Conservation (phyloP, 2,329 filamentous ascomycete genomes). For the Calonectria ilicicola region DNA sequence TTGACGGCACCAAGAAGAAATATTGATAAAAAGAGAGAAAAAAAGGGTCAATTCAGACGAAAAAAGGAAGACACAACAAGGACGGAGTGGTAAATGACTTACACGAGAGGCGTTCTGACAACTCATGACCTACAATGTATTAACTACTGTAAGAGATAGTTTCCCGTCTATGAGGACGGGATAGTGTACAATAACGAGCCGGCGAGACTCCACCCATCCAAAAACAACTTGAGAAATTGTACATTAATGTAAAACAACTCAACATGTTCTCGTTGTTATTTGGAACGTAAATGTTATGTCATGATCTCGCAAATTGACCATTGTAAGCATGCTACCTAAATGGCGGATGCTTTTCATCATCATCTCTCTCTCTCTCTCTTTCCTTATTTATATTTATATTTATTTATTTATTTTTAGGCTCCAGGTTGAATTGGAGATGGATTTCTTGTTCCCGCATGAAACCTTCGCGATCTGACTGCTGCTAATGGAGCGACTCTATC, state of each 20-base stretch:
- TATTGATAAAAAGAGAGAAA: no score
- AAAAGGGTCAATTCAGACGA: neutral
- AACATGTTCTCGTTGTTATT: neutral
- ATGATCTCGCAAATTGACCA: no score
- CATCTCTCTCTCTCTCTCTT: no score
- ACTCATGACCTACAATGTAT: conserved; percentile 16
- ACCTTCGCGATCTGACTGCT: no score
- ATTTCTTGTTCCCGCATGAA: no score
- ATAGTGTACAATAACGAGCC: conserved; percentile 41
- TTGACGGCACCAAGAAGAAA: neutral
- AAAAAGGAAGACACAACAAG: neutral
- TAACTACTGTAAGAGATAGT: conserved; percentile 3
- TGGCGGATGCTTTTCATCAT: no score
- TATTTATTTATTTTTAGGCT: no score
- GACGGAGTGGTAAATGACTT: conserved; percentile 11
- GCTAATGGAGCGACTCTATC: no score
- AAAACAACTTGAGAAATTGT: conserved; percentile 31
- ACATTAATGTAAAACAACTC: conserved; percentile 26
- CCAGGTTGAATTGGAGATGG: no score
- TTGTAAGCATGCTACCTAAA: no score
- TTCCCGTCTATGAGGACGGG: conserved; percentile 10
- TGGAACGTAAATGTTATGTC: neutral
- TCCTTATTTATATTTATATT: no score
- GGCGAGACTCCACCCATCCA: conserved; percentile 40
- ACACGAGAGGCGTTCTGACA: conserved; percentile 24